phyloP scores from a whole-genome alignment of 495 filamentous ascomycete genomes.

The Trichoderma erinaceum region DNA sequence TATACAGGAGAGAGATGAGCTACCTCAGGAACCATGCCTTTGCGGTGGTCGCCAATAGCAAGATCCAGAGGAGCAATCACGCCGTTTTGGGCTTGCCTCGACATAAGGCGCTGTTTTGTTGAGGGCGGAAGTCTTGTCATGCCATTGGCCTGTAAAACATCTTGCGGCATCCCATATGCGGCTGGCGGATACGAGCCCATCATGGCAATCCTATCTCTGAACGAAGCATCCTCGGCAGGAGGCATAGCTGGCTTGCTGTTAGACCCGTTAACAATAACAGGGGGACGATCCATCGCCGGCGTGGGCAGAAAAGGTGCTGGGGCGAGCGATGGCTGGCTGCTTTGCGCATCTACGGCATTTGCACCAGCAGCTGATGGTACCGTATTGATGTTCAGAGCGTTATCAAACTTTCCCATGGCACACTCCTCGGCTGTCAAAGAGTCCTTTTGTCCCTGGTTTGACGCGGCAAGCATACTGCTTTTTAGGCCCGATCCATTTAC shows the following conservation, averaged over 20 bases:
- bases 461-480: constrained; percentile 20
- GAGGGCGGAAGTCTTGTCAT: constrained; percentile 22
- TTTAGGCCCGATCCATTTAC: constrained; percentile 39
- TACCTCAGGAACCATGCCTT: constrained; percentile 29
- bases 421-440: not conserved
- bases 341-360: not conserved
- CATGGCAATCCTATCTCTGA: constrained; percentile 28
- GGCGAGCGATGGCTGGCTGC: constrained; percentile 1
- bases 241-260: not conserved
- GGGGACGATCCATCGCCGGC: constrained; percentile 18
- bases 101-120: constrained; percentile 20
- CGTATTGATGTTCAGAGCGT: not conserved
- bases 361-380: not conserved
- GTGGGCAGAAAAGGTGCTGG: not conserved
- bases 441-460: not conserved
- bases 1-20: constrained; percentile 51
- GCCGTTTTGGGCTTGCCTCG: constrained; percentile 32
- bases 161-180: constrained; percentile 14
- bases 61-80: constrained; percentile 43
- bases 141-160: constrained; percentile 15
- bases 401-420: constrained; percentile 3
- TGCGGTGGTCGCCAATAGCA: constrained; percentile 30
- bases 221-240: constrained; percentile 23
- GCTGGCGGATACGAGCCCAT: constrained; percentile 19
- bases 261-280: constrained; percentile 14